A percentile compares a stretch with the other conserved stretches of the same genome.
Conservation (phyloP, 2,329 filamentous ascomycete genomes). For the Ploettnerulaceae sp. region DNA sequence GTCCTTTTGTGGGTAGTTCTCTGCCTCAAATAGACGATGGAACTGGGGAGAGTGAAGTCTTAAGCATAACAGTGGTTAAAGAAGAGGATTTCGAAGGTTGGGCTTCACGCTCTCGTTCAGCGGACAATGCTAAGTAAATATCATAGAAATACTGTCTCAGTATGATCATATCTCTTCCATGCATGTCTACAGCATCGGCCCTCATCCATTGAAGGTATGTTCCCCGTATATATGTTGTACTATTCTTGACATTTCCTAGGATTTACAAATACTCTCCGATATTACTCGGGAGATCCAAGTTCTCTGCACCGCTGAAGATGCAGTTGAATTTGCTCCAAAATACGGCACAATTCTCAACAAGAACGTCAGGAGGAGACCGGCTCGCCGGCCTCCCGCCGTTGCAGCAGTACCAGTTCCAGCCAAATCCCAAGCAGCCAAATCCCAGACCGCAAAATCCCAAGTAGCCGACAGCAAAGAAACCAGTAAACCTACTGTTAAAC, state of each 20-base stretch:
- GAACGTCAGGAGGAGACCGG: constrained; percentile 49
- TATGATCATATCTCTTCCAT: constrained; percentile 74
- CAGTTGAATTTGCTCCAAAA: constrained; percentile 50
- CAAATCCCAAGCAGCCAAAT: constrained; percentile 20
- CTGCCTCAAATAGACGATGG: constrained; percentile 49
- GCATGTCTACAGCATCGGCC: constrained; percentile 81
- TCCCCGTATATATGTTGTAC: not conserved
- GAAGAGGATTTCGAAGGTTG: constrained; percentile 64
- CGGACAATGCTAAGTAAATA: constrained; percentile 10
- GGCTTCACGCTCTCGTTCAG: constrained; percentile 38
- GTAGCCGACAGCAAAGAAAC: constrained; percentile 14
- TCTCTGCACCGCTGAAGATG: constrained; percentile 53
- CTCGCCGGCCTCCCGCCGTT: constrained; percentile 24
- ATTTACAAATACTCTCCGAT: constrained; percentile 68
- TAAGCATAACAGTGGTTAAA: constrained; percentile 60
- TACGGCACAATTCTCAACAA: constrained; percentile 75
- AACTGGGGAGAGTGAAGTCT: constrained; percentile 48
- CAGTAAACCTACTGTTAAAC: constrained; percentile 13
- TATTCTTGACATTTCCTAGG: constrained; percentile 31
- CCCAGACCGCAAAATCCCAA: constrained; percentile 16
- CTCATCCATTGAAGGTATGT: constrained; percentile 59
- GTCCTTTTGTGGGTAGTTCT: constrained; percentile 63
- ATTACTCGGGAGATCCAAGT: constrained; percentile 58
- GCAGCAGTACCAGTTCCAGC: constrained; percentile 35
- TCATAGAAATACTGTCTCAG: constrained; percentile 56